Conservation (phyloP, 768 basidiomycete species). For the Pluteus cervinus region DNA sequence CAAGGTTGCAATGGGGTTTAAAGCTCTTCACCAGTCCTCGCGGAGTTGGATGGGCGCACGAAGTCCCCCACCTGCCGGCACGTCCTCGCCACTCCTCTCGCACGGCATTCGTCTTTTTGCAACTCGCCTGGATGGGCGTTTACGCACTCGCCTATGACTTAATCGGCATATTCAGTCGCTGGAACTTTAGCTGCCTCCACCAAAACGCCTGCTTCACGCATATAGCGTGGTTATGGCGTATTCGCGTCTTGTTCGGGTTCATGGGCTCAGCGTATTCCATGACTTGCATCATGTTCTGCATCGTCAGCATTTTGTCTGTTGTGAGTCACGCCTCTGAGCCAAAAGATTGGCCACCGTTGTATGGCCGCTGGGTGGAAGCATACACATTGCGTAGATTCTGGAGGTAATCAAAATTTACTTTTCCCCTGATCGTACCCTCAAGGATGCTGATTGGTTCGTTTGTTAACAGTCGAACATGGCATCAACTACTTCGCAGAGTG, state of each 20-base stretch:
- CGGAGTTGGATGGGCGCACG: slow-evolving; percentile 29
- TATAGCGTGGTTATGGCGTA: slow-evolving; percentile 10
- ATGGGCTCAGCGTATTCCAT: slow-evolving; percentile 12
- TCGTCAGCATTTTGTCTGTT: slow-evolving; percentile 9
- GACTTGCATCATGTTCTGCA: slow-evolving; percentile 13
- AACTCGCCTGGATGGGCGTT: slow-evolving; percentile 2
- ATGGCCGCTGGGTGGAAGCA: slow-evolving; percentile 13
- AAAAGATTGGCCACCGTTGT: slow-evolving; percentile 18
- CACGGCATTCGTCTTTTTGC: slow-evolving; percentile 15
- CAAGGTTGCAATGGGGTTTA: slow-evolving; percentile 22
- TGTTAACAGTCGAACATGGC: slow-evolving; percentile 16
- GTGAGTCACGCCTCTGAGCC: slow-evolving; percentile 14
- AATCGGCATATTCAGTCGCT: slow-evolving; percentile 10
- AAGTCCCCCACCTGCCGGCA: slow-evolving; percentile 14
- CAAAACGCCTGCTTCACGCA: slow-evolving; percentile 11
- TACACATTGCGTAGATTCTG: slow-evolving; percentile 18
- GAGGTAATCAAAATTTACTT: slow-evolving; percentile 14
- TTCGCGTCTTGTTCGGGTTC: slow-evolving; percentile 16
- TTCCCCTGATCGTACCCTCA: not conserved
- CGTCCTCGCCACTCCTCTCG: slow-evolving; percentile 15
- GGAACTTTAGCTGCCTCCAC: slow-evolving; percentile 11
- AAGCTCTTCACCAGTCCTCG: slow-evolving; percentile 24
- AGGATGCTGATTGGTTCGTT: not conserved
- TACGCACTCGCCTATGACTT: slow-evolving; percentile 10
- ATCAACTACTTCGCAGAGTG: slow-evolving; percentile 18